These are phyloP conservation scores for Wickerhamomyces mucosus DNA, from an alignment of 805 yeast species.

Conservation along the genomic window DNA sequence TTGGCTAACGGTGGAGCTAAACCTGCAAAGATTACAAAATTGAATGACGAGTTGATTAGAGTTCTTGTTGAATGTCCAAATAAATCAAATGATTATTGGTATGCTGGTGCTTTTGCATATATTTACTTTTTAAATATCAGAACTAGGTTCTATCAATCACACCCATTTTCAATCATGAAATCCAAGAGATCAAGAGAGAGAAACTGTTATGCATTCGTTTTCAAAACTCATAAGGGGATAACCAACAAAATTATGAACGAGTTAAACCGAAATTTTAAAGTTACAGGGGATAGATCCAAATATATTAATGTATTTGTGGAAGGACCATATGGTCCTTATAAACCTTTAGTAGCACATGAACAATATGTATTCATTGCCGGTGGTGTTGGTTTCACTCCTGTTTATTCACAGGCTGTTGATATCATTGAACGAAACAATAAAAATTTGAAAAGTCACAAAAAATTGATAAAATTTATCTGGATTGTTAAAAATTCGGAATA, in stretches of 20 bases:
- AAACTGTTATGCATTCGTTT: constrained; percentile 27
- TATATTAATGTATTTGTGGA: constrained; percentile 36
- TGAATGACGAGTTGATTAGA: constrained; percentile 30
- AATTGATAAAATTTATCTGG: constrained; percentile 48
- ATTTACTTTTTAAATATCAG: constrained; percentile 43
- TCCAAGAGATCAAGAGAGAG: constrained; percentile 25
- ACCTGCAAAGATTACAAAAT: constrained; percentile 28
- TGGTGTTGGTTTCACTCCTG: constrained; percentile 45
- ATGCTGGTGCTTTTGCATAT: constrained; percentile 47
- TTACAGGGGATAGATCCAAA: constrained; percentile 21
- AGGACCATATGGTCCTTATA: constrained; percentile 52
- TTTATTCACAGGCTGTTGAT: constrained; percentile 31
- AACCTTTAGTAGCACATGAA: constrained; percentile 29
- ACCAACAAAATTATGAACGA: constrained; percentile 32
- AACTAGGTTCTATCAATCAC: constrained; percentile 44
- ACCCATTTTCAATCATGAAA: constrained; percentile 57
- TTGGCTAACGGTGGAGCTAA: constrained; percentile 50
- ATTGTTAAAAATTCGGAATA: constrained; percentile 43
- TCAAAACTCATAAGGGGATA: constrained; percentile 47
- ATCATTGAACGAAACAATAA: constrained; percentile 12
- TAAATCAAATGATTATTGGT: constrained; percentile 28
- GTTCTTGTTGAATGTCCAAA: constrained; percentile 33
- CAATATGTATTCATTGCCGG: constrained; percentile 35
- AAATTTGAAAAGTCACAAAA: constrained; percentile 10
- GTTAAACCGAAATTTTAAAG: constrained; percentile 15